Base-by-base conservation (phyloP, 768 basidiomycete genomes). In the Leucocoprinus leucothites region DNA sequence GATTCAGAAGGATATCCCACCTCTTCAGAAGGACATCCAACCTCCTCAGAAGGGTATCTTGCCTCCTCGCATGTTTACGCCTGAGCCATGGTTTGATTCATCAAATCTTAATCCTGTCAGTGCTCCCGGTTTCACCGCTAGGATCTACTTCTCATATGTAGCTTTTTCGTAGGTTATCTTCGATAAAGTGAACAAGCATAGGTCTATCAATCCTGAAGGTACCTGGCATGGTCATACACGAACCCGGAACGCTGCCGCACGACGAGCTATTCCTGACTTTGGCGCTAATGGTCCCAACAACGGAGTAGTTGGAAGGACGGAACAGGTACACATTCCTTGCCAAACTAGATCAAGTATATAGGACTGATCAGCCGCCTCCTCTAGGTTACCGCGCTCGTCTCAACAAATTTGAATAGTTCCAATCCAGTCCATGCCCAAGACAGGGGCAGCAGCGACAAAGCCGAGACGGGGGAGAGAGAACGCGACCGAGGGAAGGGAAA, bases 201-300 rank as follows among this genome's bases (percentile, higher is more conserved):
- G 19, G 13, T 48, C 53, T 7, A 41, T 55, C 35, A 48, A 55
- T 11, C 47, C 53, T 18, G 38, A 47, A 34, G 53, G 53, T 16
- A 55, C 53, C n/a, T 55, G 53, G 53, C 53, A 55, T 41, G 35
- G 38, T 5, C 53, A 48, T 25, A 26, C 46, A 19, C 35, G 51
- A 24, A 35, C 19, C 5, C 26, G 43, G 44, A 53, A 28, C 34
- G 43, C 19, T 14, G 21, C 22, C 16, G 7, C 25, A 13, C 38
- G 18, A 41, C 45, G 13, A 2, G 8, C 36, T 31, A 13, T 28
- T 19, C 22, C 38, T 2, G 18, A 55, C 36, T 55, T 55, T 41
- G 13, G 44, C 18, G 13, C 13, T 18, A 11, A 26, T 19, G 25
- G 40, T n/a, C 22, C 19, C 35, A 21, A 22, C 14, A 54, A n/a